Conservation (phyloP, 208 protist genomes). For the Acanthamoeba culbertsoni region DNA sequence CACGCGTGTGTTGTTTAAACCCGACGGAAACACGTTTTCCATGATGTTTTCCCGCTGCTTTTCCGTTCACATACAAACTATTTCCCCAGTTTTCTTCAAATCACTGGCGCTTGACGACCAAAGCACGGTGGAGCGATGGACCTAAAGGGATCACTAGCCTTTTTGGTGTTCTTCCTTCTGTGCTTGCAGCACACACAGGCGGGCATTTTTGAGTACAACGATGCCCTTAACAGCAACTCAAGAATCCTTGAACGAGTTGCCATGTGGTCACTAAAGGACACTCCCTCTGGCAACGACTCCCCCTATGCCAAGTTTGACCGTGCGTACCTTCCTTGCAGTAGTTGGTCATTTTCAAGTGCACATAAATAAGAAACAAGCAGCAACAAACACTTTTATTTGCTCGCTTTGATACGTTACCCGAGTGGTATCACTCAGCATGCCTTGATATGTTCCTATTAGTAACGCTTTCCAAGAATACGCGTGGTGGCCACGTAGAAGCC, state of each 20-base stretch:
- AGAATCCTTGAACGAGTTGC: not conserved
- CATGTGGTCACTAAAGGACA: slow-evolving; percentile 34
- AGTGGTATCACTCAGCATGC: not conserved
- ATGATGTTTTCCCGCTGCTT: too few relatives aligned
- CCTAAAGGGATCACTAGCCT: too few relatives aligned
- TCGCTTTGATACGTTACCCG: not conserved
- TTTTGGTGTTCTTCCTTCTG: too few relatives aligned
- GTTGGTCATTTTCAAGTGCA: not conserved
- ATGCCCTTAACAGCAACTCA: not conserved
- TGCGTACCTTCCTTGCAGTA: not conserved
- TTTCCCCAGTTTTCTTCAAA: too few relatives aligned
- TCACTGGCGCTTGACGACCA: too few relatives aligned
- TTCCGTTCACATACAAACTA: too few relatives aligned
- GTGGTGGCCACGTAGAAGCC: slow-evolving; percentile 12
- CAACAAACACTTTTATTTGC: not conserved
- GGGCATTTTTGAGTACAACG: slow-evolving; percentile 10
- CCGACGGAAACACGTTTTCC: too few relatives aligned
- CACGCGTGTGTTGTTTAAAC: too few relatives aligned
- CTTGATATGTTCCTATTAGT: too few relatives aligned
- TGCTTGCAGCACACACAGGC: too few relatives aligned
- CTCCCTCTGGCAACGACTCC: not conserved
- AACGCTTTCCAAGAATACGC: not conserved
- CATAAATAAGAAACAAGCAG: not conserved
- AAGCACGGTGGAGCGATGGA: too few relatives aligned
- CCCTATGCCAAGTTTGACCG: slow-evolving; percentile 22